Evolutionary conservation across 2,329 filamentous ascomycete genomes (phyloP).

Genomic region (Botrytis fabae): DNA sequence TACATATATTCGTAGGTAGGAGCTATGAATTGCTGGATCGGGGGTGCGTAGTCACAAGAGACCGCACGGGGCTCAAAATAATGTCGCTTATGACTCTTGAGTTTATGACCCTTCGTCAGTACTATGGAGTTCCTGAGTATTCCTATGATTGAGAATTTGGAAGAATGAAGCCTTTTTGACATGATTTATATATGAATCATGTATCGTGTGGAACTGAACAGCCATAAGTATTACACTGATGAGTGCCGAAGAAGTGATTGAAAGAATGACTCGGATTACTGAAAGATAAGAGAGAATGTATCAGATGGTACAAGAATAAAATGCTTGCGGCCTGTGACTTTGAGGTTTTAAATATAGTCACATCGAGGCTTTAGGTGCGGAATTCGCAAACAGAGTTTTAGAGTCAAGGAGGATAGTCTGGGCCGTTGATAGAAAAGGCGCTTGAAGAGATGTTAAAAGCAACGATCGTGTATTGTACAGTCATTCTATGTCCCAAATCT

Average conservation of each 20-base stretch:
- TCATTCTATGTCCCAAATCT: neutral
- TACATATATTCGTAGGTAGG: neutral
- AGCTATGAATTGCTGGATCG: neutral
- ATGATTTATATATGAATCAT: too few relatives aligned
- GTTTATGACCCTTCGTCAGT: neutral
- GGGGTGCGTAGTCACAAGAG: neutral
- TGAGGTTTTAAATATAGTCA: neutral
- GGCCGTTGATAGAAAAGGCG: neutral
- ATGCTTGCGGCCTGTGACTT: accelerated
- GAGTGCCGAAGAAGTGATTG: neutral
- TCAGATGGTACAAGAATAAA: accelerated
- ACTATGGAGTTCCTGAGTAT: too few relatives aligned
- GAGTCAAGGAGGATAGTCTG: too few relatives aligned
- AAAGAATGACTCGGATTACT: neutral
- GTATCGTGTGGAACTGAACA: too few relatives aligned
- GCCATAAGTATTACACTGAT: neutral
- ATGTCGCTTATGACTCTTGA: neutral
- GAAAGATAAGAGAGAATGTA: neutral
- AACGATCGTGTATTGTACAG: neutral
- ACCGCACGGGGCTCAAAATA: neutral
- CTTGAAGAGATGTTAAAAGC: neutral
- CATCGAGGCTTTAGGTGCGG: neutral
- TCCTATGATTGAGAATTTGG: too few relatives aligned
- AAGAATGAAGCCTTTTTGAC: too few relatives aligned
- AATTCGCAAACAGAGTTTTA: neutral